Conservation (phyloP, 2,329 filamentous ascomycete genomes). For the Nemania sp. region DNA sequence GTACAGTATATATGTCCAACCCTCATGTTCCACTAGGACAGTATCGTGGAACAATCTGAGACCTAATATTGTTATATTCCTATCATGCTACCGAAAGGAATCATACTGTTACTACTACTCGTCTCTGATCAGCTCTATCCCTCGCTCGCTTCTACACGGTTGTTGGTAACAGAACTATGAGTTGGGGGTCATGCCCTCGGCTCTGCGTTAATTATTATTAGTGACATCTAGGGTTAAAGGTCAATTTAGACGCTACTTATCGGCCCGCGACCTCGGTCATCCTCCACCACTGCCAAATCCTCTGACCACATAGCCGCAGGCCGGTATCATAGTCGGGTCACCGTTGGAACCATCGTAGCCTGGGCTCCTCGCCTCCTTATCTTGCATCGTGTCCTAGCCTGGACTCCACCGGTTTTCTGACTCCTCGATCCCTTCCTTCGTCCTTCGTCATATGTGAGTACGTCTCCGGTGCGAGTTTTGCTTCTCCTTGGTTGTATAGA, state of each 20-base stretch:
- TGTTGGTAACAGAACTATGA: slow-evolving; percentile 3
- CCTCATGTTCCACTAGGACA: slow-evolving; percentile 8
- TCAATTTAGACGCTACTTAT: slow-evolving; percentile 41
- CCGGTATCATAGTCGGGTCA: slow-evolving; percentile 20
- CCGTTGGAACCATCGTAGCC: slow-evolving; percentile 23
- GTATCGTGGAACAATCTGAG: slow-evolving; percentile 5
- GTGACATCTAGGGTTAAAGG: slow-evolving; percentile 30
- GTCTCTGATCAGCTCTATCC: slow-evolving; percentile 10
- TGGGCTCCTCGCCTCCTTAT: slow-evolving; percentile 35
- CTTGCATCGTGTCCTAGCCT: slow-evolving; percentile 29
- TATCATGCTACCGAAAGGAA: slow-evolving; percentile 14
- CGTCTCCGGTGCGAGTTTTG: slow-evolving; percentile 7
- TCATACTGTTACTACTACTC: background rate
- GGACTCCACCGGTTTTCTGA: slow-evolving; percentile 23
- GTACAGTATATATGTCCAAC: slow-evolving; percentile 1
- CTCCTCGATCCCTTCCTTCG: slow-evolving; percentile 11
- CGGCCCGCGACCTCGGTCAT: slow-evolving; percentile 40
- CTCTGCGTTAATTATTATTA: slow-evolving; percentile 20
- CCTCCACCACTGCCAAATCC: slow-evolving; percentile 31
- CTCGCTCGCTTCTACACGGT: slow-evolving; percentile 11
- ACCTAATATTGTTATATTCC: slow-evolving; percentile 1
- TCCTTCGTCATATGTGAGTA: slow-evolving; percentile 13
- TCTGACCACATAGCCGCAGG: slow-evolving; percentile 31
- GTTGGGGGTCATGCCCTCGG: slow-evolving; percentile 12
- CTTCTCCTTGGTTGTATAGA: slow-evolving; percentile 16